Evolutionary conservation across 768 basidiomycete genomes (phyloP).

Genomic region (Xanthoconium stramineum): DNA sequence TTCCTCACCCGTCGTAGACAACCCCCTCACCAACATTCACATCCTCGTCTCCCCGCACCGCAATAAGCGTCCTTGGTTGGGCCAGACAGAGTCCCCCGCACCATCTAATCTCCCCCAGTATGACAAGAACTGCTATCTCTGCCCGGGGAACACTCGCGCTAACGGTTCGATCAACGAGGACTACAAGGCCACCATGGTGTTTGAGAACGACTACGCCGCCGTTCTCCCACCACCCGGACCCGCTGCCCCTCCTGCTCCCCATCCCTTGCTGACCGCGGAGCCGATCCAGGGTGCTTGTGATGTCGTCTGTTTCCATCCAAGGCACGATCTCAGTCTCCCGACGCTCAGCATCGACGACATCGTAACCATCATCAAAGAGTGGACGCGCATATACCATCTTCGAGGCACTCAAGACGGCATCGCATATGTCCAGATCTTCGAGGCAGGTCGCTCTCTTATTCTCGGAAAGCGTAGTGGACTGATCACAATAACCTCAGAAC

Average conservation of each 20-base stretch:
- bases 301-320: constrained; percentile 82
- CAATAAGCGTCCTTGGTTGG: constrained; percentile 87
- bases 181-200: constrained; percentile 67
- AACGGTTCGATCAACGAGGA: constrained; percentile 66
- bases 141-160: constrained; percentile 77
- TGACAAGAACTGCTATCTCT: constrained; percentile 80
- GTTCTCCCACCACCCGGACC: constrained; percentile 65
- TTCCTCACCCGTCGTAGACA: constrained; percentile 46
- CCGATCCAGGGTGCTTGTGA: constrained; percentile 84
- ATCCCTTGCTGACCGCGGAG: constrained; percentile 60
- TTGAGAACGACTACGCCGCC: constrained; percentile 84
- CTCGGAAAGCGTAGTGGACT: neutral
- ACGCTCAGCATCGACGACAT: constrained; percentile 59
- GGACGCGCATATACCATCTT: constrained; percentile 61
- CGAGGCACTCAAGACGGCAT: constrained; percentile 66
- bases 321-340: constrained; percentile 83
- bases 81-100: constrained; percentile 73
- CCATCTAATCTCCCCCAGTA: constrained; percentile 51
- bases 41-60: constrained; percentile 89
- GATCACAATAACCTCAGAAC: constrained; percentile 47
- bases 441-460: constrained; percentile 42
- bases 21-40: constrained; percentile 74
- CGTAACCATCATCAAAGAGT: constrained; percentile 62
- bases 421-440: constrained; percentile 85
- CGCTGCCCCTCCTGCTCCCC: constrained; percentile 43